Evolutionary conservation across 371 early-diverging fungal genomes (phyloP).

Genomic region (Apophysomyces variabilis): DNA sequence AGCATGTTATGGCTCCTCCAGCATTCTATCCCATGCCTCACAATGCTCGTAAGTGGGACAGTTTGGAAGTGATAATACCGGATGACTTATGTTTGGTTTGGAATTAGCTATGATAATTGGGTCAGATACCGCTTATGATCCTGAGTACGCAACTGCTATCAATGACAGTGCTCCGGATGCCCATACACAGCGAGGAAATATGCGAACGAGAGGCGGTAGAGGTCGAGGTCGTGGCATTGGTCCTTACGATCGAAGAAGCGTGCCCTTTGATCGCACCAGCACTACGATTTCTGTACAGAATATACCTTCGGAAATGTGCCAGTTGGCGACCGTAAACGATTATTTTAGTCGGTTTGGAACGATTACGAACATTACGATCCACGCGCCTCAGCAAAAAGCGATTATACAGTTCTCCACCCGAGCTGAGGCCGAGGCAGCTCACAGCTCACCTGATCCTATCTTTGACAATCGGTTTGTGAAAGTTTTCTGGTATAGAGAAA

Average conservation of each 20-base stretch:
- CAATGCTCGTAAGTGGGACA: constrained; percentile 18
- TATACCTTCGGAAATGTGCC: constrained; percentile 71
- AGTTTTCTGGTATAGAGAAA: constrained; percentile 61
- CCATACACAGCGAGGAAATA: constrained; percentile 17
- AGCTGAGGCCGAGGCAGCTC: constrained; percentile 67
- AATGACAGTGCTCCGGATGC: constrained; percentile 7
- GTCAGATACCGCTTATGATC: constrained; percentile 24
- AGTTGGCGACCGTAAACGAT: constrained; percentile 66
- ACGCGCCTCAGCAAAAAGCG: constrained; percentile 52
- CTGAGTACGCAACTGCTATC: constrained; percentile 21
- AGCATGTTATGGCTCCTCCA: constrained; percentile 6
- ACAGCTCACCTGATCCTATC: constrained; percentile 68
- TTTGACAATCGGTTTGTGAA: constrained; percentile 83
- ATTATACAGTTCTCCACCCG: constrained; percentile 60
- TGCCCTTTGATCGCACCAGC: constrained; percentile 26
- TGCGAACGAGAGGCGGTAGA: constrained; percentile 40
- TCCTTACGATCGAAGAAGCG: constrained; percentile 10
- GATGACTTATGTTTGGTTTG: background rate
- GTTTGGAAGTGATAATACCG: background rate
- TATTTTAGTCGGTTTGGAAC: constrained; percentile 77
- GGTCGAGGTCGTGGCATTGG: constrained; percentile 41
- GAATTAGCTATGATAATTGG: background rate
- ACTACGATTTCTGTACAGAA: constrained; percentile 71
- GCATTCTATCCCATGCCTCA: constrained; percentile 29
- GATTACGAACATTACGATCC: constrained; percentile 68